Evolutionary conservation across 371 early-diverging fungal species (phyloP).

Genomic region (Mucor indicus): DNA sequence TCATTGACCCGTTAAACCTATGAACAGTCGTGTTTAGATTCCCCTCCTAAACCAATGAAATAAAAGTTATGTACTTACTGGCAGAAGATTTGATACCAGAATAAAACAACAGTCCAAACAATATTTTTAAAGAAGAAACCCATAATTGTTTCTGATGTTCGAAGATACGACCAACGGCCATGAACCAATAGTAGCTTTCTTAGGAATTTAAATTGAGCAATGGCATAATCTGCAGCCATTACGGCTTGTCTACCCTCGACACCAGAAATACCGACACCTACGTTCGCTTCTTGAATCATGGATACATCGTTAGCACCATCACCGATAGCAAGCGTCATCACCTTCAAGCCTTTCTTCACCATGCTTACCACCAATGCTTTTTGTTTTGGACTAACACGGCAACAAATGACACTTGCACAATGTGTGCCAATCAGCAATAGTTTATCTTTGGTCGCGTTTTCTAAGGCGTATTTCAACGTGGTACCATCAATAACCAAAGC

Average conservation of each 20-base stretch:
- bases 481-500: slow-evolving; percentile 92
- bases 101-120: slow-evolving; percentile 74
- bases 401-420: slow-evolving; percentile 79
- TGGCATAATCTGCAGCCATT: slow-evolving; percentile 88
- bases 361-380: slow-evolving; percentile 81
- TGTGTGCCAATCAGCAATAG: slow-evolving; percentile 69
- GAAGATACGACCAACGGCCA: slow-evolving; percentile 83
- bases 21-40: slow-evolving; percentile 32
- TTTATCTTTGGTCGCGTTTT: slow-evolving; percentile 47
- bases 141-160: slow-evolving; percentile 75
- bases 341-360: slow-evolving; percentile 46
- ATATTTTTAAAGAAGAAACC: slow-evolving; percentile 83
- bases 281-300: slow-evolving; percentile 92
- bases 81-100: slow-evolving; percentile 81
- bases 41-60: background rate
- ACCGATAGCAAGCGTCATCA: slow-evolving; percentile 82
- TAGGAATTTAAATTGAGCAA: slow-evolving; percentile 83
- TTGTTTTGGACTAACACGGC: slow-evolving; percentile 88
- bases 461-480: slow-evolving; percentile 79
- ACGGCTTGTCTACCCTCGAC: slow-evolving; percentile 94
- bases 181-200: slow-evolving; percentile 74
- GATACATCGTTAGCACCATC: slow-evolving; percentile 95
- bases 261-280: slow-evolving; percentile 91
- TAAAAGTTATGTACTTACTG: slow-evolving; percentile 53
- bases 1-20: slow-evolving; percentile 51